Base-by-base conservation (phyloP, 805 yeast species). In the Brettanomyces anomalus region DNA sequence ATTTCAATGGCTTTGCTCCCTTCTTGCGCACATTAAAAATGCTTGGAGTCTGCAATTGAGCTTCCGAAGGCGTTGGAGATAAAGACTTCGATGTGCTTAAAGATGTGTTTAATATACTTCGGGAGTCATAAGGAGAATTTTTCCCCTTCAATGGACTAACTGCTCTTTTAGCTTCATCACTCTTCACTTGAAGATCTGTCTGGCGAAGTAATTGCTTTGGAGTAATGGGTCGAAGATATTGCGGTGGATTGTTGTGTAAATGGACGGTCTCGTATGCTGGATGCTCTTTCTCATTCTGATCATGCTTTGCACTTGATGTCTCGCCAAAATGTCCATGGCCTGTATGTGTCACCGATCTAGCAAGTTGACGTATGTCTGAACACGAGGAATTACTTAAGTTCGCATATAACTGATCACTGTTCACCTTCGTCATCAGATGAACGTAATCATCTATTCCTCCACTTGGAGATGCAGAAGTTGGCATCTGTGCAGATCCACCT, bases 341-440 rank as follows among this genome's bases (percentile, higher is more conserved):
- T 3, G 56, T 50, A 39, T 57, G 60, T 4, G 63, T 51, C 42
- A 53, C 48, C 3, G 55, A 46, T 37, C 46, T 51, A 33, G 52
- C 42, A 39, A 57, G 36, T 2, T 40, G 36, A 26, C 46, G 44
- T 18, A 47, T 17, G 4, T 51, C 50, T 19, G 52, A 45, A 34
- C 26, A 14, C 13, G 37, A 35, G 11, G 21, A 15, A 13, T 14
- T 18, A 17, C 13, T 14, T 6, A 15, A 14, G 31, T 36, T 36
- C 5, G 39, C 39, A 36, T 20, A 36, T 7, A 36, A 28, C 39
- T 21, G 39, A 24, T 36, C 24, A n/a, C 32, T n/a, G 19, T 18
- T 33, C 7, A 17, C 32, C 18, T 28, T 38, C 13, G 40, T 5
- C 34, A 38, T 38, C 34, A 28, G 17, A 17, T 17, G 16, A 19